A percentile compares a stretch with the other conserved stretches of the same genome.
Conservation (phyloP, 257 asterid species). For the Solanum ossicruentum region DNA sequence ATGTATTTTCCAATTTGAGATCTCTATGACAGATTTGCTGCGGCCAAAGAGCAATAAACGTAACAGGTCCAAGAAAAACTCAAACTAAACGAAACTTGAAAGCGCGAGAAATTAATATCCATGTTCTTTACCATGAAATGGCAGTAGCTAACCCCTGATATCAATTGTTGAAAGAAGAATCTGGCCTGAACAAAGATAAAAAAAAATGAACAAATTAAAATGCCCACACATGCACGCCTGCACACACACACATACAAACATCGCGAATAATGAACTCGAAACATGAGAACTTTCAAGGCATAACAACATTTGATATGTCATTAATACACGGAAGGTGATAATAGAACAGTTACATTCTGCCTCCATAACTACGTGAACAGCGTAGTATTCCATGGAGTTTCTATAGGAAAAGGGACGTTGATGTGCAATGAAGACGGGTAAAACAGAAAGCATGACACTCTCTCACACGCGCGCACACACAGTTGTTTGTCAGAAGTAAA, state of each 20-base stretch:
- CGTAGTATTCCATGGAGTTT: neutral
- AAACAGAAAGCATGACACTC: neutral
- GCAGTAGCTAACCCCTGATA: slow-evolving; percentile 30
- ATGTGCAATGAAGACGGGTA: neutral
- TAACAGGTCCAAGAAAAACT: neutral
- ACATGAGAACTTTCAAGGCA: neutral
- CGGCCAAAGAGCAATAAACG: neutral
- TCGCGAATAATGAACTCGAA: neutral
- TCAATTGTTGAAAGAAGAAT: slow-evolving; percentile 27
- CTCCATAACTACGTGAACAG: neutral
- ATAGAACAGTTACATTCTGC: neutral
- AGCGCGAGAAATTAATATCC: neutral
- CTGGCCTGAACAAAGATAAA: slow-evolving; percentile 7
- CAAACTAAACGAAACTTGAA: neutral
- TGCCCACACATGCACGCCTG: neutral
- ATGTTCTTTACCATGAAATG: slow-evolving; percentile 19
- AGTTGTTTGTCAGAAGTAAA: neutral
- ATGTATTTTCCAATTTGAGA: slow-evolving; percentile 27
- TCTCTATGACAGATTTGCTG: slow-evolving; percentile 16
- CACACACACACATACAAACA: neutral
- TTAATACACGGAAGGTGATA: neutral
- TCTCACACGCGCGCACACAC: neutral
- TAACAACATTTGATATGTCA: neutral
- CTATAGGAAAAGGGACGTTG: neutral
- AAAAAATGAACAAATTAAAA: neutral